phyloP scores from a whole-genome alignment of 257 asterid species.

The Gentiana dahurica region DNA sequence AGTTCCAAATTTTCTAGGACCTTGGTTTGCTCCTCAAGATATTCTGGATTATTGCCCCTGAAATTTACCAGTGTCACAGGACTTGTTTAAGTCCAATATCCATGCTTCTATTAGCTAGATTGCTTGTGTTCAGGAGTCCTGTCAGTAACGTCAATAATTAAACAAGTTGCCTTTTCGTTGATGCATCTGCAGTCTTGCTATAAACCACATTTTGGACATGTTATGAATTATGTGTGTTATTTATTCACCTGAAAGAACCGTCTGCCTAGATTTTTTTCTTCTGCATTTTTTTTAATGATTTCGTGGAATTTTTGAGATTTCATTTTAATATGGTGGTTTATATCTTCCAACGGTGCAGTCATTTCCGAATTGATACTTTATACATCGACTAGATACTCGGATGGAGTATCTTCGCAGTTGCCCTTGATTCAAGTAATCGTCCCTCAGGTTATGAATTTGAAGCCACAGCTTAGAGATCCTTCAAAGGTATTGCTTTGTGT shows the following conservation, averaged over 20 bases:
- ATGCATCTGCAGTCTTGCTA: neutral
- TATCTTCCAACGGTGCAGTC: conserved; percentile 41
- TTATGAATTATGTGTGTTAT: neutral
- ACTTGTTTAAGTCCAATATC: no score
- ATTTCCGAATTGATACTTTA: conserved; percentile 90
- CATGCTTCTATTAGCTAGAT: neutral
- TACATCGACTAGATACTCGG: conserved; percentile 60
- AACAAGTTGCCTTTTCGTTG: neutral
- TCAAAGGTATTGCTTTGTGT: conserved; percentile 54
- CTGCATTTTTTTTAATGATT: neutral
- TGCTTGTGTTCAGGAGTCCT: neutral
- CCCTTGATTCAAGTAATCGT: conserved; percentile 89
- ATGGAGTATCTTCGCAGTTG: conserved; percentile 66
- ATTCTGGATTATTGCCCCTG: no score
- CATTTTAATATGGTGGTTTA: conserved; percentile 9
- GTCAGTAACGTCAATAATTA: neutral
- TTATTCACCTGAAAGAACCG: neutral
- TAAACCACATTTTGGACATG: neutral
- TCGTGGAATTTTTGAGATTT: conserved; percentile 1
- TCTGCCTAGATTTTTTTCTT: neutral
- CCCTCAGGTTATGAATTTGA: conserved; percentile 80
- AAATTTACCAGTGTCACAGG: no score
- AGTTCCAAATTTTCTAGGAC: no score
- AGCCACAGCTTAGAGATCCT: conserved; percentile 82
- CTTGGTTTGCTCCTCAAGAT: no score